Percentiles rank a stretch among this genome's conserved stretches.
phyloP scores from a whole-genome alignment of 495 filamentous ascomycete genomes.

The Penicilliopsis zonata region DNA sequence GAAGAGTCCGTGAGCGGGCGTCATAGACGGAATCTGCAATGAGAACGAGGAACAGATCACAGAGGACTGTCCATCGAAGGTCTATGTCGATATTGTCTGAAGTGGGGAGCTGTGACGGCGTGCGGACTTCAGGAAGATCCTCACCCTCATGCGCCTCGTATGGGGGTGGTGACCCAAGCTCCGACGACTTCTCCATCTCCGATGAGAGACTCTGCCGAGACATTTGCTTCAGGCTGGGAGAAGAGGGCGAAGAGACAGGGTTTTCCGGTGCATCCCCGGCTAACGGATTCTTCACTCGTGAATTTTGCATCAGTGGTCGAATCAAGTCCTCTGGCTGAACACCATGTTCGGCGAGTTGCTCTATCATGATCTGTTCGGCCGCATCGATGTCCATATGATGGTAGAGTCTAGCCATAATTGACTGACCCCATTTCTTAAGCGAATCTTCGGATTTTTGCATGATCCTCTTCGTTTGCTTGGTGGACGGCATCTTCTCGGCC shows the following conservation, averaged over 20 bases:
- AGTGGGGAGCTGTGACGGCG: constrained; percentile 66
- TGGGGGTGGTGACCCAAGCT: constrained; percentile 48
- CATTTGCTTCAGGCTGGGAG: constrained; percentile 16
- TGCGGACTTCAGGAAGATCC: constrained; percentile 62
- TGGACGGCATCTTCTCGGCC: constrained; percentile 39
- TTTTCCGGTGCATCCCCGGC: constrained; percentile 32
- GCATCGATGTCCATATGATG: constrained; percentile 90
- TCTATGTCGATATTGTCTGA: constrained; percentile 88
- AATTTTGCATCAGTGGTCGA: constrained; percentile 80
- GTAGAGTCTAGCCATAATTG: constrained; percentile 91
- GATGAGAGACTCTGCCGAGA: constrained; percentile 15
- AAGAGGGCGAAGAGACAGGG: constrained; percentile 17
- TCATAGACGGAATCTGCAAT: constrained; percentile 95
- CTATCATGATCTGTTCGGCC: constrained; percentile 94
- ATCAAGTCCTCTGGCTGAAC: constrained; percentile 75
- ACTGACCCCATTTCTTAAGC: constrained; percentile 92
- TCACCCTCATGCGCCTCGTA: constrained; percentile 61
- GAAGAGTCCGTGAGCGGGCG: constrained; percentile 69
- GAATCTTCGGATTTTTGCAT: constrained; percentile 56
- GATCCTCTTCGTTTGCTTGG: constrained; percentile 51
- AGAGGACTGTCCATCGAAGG: constrained; percentile 93
- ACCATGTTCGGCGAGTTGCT: constrained; percentile 87
- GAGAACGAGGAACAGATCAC: constrained; percentile 88
- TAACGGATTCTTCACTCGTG: constrained; percentile 88
- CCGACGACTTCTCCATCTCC: constrained; percentile 17